A percentile compares a stretch with the other conserved stretches of the same genome.
phyloP scores from a whole-genome alignment of 176 grass and related monocot species.

The Raddia guianensis region DNA sequence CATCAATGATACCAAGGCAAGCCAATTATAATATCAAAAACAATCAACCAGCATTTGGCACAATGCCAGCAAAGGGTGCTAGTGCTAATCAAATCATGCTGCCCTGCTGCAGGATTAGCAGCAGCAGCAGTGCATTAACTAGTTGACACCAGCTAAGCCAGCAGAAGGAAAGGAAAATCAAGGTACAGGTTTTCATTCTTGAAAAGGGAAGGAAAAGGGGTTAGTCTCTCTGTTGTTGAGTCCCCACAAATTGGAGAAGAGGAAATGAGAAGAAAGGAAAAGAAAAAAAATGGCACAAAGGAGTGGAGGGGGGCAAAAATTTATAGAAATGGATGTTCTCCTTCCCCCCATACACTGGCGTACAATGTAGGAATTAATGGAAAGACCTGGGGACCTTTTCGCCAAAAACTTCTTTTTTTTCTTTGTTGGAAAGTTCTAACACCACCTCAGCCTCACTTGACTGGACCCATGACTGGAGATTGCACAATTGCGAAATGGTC shows the following conservation, averaged over 20 bases:
- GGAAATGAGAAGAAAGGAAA: neutral
- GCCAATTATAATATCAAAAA: neutral
- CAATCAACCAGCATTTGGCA: slow-evolving; percentile 17
- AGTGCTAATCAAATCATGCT: neutral
- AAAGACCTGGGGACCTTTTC: slow-evolving; percentile 32
- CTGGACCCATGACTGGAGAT: slow-evolving; percentile 28
- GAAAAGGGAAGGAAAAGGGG: neutral
- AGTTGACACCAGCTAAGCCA: slow-evolving; percentile 15
- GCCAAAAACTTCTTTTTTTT: slow-evolving; percentile 26
- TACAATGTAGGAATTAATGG: slow-evolving; percentile 38
- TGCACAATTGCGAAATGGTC: slow-evolving; percentile 20
- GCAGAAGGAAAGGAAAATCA: neutral
- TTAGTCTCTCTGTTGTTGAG: slow-evolving; percentile 34
- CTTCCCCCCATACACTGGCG: slow-evolving; percentile 42
- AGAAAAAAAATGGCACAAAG: neutral
- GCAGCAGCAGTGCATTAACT: neutral
- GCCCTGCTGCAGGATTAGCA: neutral
- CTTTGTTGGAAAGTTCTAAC: slow-evolving; percentile 21
- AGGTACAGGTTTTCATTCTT: slow-evolving; percentile 2
- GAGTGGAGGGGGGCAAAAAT: neutral
- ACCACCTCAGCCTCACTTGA: neutral
- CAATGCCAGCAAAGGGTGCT: too few species aligned
- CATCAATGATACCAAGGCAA: slow-evolving; percentile 1
- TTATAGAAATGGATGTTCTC: slow-evolving; percentile 10
- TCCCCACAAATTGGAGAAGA: neutral